Percentiles rank a stretch among this genome's conserved stretches.
phyloP scores from a whole-genome alignment of 176 grass and related monocot species.

The Aegilops speltoides region DNA sequence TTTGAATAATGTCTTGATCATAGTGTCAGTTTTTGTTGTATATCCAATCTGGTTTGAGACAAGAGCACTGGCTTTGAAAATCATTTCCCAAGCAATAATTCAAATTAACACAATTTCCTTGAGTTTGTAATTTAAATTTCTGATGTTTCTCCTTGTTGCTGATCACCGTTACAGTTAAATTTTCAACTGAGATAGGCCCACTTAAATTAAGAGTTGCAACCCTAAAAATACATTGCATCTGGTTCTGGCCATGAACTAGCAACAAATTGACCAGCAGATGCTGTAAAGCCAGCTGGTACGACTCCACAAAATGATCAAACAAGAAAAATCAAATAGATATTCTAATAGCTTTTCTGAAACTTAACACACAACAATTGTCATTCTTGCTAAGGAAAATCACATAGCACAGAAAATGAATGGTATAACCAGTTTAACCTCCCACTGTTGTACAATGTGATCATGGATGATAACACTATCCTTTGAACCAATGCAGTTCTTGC shows the following conservation, averaged over 20 bases:
- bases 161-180: background rate
- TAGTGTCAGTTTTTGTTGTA: background rate
- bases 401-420: background rate
- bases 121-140: background rate
- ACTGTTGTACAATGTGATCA: background rate
- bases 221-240: background rate
- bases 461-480: background rate
- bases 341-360: background rate
- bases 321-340: background rate
- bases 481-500: background rate
- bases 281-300: background rate
- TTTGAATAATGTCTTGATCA: background rate
- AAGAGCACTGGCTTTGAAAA: background rate
- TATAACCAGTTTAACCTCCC: background rate
- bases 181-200: too few species aligned
- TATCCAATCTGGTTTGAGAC: background rate
- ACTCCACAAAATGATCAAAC: background rate
- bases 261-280: background rate
- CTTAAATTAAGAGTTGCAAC: background rate
- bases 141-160: background rate
- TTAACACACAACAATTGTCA: too few species aligned
- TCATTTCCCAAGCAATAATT: constrained; percentile 11
- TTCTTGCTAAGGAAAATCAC: too few species aligned
- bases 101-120: background rate
- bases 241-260: background rate